Conservation (phyloP, 1,284 basidiomycete genomes). For the Agroathelia rolfsii region DNA sequence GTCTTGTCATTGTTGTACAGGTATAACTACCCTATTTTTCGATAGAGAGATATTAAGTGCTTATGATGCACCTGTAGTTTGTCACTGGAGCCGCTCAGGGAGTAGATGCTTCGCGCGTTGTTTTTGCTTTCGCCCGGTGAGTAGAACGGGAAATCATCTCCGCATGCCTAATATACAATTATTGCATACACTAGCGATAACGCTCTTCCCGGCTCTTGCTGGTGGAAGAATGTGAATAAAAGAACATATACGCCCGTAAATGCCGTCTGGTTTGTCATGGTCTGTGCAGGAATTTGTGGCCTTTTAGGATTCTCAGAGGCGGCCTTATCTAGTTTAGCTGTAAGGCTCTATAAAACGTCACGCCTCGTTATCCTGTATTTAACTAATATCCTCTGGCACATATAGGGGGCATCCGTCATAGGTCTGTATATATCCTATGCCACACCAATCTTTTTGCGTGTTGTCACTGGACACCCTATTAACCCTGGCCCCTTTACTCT, state of each 20-base stretch:
- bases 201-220: constrained; percentile 59
- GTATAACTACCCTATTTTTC: constrained; percentile 26
- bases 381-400: constrained; percentile 5
- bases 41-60: background rate
- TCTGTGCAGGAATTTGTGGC: constrained; percentile 44
- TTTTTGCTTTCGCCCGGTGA: constrained; percentile 72
- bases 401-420: constrained; percentile 53
- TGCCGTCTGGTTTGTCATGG: constrained; percentile 66
- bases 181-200: too few relatives aligned
- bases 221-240: constrained; percentile 52
- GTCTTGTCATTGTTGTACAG: constrained; percentile 61
- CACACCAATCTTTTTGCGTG: constrained; percentile 57
- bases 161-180: too few relatives aligned
- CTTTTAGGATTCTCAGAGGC: constrained; percentile 56
- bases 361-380: constrained; percentile 1
- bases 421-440: constrained; percentile 61
- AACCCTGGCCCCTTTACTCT: constrained; percentile 50
- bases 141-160: too few relatives aligned
- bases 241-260: constrained; percentile 59
- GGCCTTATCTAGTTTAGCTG: constrained; percentile 55
- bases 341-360: constrained; percentile 38
- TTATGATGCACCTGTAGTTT: constrained; percentile 28
- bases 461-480: constrained; percentile 57
- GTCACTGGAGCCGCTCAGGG: constrained; percentile 68
- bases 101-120: constrained; percentile 64